These are phyloP conservation scores for Venturia aucupariae DNA, from an alignment of 2,329 filamentous ascomycete genomes.

Conservation along the genomic window DNA sequence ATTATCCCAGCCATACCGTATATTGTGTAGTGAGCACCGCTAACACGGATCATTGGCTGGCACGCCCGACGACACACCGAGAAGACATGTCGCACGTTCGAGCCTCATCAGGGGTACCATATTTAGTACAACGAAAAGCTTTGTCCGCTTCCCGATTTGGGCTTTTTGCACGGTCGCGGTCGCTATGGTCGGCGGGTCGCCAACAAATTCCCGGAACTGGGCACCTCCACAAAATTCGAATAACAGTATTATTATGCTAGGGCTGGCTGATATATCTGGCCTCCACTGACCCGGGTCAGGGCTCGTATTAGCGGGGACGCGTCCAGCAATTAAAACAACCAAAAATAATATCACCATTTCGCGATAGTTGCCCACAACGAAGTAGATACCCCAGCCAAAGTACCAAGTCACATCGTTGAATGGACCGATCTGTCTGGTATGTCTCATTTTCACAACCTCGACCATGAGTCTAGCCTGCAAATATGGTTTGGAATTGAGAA, in stretches of 20 bases:
- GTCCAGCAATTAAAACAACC: background rate
- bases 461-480: background rate
- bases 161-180: background rate
- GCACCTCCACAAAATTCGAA: background rate
- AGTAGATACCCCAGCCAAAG: background rate
- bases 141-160: background rate
- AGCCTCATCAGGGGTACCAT: background rate
- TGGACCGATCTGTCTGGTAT: background rate
- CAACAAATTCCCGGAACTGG: background rate
- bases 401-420: background rate
- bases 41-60: too few species aligned
- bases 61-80: too few species aligned
- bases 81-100: background rate
- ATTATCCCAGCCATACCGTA: too few species aligned
- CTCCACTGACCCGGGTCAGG: background rate
- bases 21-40: too few species aligned
- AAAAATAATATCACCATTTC: background rate
- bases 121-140: background rate
- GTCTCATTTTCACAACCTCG: background rate
- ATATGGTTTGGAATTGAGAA: background rate
- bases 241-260: too few species aligned
- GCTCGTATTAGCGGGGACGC: background rate
- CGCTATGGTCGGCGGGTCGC: too few species aligned
- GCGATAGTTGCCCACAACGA: background rate
- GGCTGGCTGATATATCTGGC: background rate